These are phyloP conservation scores for Phytopythium vexans DNA, from an alignment of 352 stramenopile genomes.

Conservation along the genomic window DNA sequence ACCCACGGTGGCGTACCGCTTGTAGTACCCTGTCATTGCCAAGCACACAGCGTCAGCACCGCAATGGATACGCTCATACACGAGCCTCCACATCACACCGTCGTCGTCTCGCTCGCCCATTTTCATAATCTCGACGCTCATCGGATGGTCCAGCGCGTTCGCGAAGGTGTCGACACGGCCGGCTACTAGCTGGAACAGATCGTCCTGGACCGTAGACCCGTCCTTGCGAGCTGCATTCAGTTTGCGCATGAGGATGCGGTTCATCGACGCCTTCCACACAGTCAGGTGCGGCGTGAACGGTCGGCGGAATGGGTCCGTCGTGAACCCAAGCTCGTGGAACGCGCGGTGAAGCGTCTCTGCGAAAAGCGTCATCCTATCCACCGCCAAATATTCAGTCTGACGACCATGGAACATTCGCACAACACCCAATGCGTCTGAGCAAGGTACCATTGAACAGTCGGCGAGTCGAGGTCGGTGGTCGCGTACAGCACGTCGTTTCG, in stretches of 20 bases:
- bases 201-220: slow-evolving; percentile 19
- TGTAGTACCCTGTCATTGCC: slow-evolving; percentile 5
- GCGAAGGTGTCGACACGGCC: not conserved
- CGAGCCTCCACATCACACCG: slow-evolving; percentile 10
- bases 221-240: slow-evolving; percentile 18
- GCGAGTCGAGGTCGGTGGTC: slow-evolving; percentile 12
- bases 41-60: not conserved
- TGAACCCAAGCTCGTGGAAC: slow-evolving; percentile 20
- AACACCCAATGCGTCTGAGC: not conserved
- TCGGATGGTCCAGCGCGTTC: slow-evolving; percentile 19
- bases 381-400: not conserved
- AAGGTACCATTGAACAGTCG: not conserved
- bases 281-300: slow-evolving; percentile 45
- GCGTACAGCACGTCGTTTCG: slow-evolving; percentile 35
- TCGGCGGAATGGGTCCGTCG: slow-evolving; percentile 22
- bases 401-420: not conserved
- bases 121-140: slow-evolving; percentile 24
- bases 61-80: not conserved
- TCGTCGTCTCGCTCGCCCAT: slow-evolving; percentile 34
- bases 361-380: slow-evolving; percentile 19
- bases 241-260: slow-evolving; percentile 17
- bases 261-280: slow-evolving; percentile 39
- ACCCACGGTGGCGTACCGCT: slow-evolving; percentile 1
- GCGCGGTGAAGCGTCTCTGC: slow-evolving; percentile 22
- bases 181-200: slow-evolving; percentile 17